Evolutionary conservation across 371 early-diverging fungal genomes (phyloP).

Genomic region (Apophysomyces sp.): DNA sequence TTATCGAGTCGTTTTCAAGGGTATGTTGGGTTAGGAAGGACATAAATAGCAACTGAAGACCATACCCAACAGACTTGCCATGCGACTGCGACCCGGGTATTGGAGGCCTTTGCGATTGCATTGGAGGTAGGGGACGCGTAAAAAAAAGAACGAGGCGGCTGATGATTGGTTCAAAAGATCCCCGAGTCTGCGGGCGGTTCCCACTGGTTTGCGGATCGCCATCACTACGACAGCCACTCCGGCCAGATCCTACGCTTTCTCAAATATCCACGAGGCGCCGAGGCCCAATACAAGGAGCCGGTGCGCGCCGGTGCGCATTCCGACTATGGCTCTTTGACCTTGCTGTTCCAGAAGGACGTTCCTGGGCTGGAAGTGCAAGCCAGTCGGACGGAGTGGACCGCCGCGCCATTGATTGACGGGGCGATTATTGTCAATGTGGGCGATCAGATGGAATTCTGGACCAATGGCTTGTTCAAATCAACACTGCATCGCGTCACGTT

Average conservation of each 20-base stretch:
- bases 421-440: constrained; percentile 73
- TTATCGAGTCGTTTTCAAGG: constrained; percentile 32
- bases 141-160: not conserved
- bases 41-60: not conserved
- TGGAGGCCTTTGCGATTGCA: constrained; percentile 64
- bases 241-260: constrained; percentile 57
- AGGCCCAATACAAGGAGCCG: constrained; percentile 31
- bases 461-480: constrained; percentile 66
- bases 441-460: constrained; percentile 68
- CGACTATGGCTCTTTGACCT: constrained; percentile 74
- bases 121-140: constrained; percentile 35
- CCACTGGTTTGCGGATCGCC: constrained; percentile 52
- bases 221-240: constrained; percentile 46
- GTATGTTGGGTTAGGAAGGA: constrained; percentile 31
- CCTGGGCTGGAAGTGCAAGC: constrained; percentile 69
- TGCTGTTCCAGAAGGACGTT: constrained; percentile 71
- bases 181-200: constrained; percentile 55
- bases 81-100: constrained; percentile 39
- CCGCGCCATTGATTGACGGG: constrained; percentile 60
- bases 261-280: constrained; percentile 59
- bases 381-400: constrained; percentile 56
- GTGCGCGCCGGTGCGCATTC: constrained; percentile 64
- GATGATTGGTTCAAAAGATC: constrained; percentile 25
- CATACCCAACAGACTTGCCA: constrained; percentile 43
- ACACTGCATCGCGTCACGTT: constrained; percentile 73